Percentiles rank a stretch among this genome's conserved stretches.
These are phyloP conservation scores for Yarrowia sp. DNA, from an alignment of 805 yeast species.

Conservation along the genomic window DNA sequence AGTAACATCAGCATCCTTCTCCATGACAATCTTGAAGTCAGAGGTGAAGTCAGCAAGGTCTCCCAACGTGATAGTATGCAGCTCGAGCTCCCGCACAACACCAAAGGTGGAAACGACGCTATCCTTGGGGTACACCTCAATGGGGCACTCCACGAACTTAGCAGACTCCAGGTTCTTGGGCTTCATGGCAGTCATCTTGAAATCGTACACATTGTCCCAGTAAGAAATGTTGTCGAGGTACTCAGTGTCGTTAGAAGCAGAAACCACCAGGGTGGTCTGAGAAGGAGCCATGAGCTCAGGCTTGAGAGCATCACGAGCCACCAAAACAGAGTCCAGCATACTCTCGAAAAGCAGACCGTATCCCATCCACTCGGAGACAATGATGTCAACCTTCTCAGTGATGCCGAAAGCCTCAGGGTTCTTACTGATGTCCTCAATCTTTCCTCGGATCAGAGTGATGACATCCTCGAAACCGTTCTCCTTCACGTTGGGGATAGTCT, in stretches of 20 bases:
- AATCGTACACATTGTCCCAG: constrained; percentile 97
- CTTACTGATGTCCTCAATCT: constrained; percentile 76
- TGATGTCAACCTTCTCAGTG: constrained; percentile 84
- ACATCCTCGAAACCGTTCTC: constrained; percentile 81
- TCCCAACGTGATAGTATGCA: constrained; percentile 80
- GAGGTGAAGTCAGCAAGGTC: constrained; percentile 74
- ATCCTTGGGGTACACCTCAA: constrained; percentile 81
- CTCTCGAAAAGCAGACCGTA: constrained; percentile 93
- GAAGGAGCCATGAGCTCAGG: constrained; percentile 95
- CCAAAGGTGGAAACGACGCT: constrained; percentile 69
- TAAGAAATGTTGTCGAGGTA: constrained; percentile 85
- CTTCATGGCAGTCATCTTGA: constrained; percentile 85
- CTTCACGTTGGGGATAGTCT: constrained; percentile 86
- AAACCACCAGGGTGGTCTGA: constrained; percentile 81
- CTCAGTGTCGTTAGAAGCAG: constrained; percentile 88
- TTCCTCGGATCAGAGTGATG: constrained; percentile 86
- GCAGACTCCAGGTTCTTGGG: constrained; percentile 83
- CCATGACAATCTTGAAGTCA: constrained; percentile 65
- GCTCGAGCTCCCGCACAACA: constrained; percentile 75
- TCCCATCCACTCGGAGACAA: constrained; percentile 99
- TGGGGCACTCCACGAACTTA: constrained; percentile 82
- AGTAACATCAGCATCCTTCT: constrained; percentile 76
- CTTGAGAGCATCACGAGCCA: constrained; percentile 86
- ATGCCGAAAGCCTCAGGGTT: constrained; percentile 55
- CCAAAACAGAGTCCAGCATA: constrained; percentile 93